Percentiles rank a stretch among this genome's conserved stretches.
These are phyloP conservation scores for Nannizziopsis arthrosporioides DNA, from an alignment of 2,329 filamentous ascomycete species.

Conservation along the genomic window DNA sequence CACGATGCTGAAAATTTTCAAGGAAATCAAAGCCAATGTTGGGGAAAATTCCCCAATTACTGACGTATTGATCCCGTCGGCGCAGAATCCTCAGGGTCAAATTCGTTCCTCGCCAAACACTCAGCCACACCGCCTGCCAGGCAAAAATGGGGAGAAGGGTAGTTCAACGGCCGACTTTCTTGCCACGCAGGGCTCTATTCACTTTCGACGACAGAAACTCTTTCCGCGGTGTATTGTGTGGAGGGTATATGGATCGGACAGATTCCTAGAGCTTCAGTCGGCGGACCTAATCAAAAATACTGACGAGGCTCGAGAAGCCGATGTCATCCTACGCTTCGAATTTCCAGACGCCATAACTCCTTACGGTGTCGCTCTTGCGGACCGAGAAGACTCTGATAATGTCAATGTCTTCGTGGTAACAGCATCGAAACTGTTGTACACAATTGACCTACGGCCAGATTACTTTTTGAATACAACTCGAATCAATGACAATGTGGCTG, in stretches of 20 bases:
- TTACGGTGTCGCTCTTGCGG: conserved; percentile 70
- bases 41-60: conserved; percentile 62
- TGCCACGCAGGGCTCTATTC: conserved; percentile 68
- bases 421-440: conserved; percentile 66
- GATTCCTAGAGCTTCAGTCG: conserved; percentile 67
- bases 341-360: conserved; percentile 64
- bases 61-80: conserved; percentile 48
- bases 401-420: conserved; percentile 72
- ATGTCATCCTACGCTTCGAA: conserved; percentile 63
- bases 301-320: conserved; percentile 52
- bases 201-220: conserved; percentile 63
- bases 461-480: conserved; percentile 61
- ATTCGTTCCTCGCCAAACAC: conserved; percentile 38
- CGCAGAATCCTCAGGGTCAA: conserved; percentile 37
- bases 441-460: conserved; percentile 68
- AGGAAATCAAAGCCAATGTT: conserved; percentile 75
- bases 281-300: conserved; percentile 65
- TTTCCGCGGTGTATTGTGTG: conserved; percentile 81
- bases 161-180: conserved; percentile 61
- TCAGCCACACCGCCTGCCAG: conserved; percentile 29
- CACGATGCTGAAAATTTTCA: conserved; percentile 60
- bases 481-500: conserved; percentile 60
- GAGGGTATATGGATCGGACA: conserved; percentile 72
- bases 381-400: conserved; percentile 64
- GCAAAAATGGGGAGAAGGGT: conserved; percentile 47